Evolutionary conservation across 2,329 filamentous ascomycete species (phyloP).

Genomic region (Aspergillus pseudotamarii): DNA sequence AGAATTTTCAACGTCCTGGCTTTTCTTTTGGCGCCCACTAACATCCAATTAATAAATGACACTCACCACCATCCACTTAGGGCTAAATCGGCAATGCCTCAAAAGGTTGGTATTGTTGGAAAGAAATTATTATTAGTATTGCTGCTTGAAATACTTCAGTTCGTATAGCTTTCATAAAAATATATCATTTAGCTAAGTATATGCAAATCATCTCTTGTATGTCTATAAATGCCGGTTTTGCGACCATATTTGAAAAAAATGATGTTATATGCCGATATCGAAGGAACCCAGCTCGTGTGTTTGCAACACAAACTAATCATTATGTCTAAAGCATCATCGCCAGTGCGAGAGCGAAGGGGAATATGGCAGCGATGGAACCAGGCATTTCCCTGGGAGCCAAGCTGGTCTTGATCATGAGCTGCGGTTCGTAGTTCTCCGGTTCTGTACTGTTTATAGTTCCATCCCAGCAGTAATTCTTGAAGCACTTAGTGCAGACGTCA

Average conservation of each 20-base stretch:
- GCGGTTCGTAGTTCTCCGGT: conserved; percentile 13
- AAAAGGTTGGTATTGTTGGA: too few species aligned
- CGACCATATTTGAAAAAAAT: not conserved
- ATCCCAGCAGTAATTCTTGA: conserved; percentile 87
- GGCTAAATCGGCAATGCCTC: not conserved
- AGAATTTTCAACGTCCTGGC: too few species aligned
- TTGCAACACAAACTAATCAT: not conserved
- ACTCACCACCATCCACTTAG: not conserved
- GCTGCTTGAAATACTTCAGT: not conserved
- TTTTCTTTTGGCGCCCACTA: too few species aligned
- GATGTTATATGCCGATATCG: not conserved
- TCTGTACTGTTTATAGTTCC: conserved; percentile 59
- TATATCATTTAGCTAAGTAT: not conserved
- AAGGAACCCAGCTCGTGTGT: not conserved
- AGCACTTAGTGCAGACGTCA: conserved; percentile 73
- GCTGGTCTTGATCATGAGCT: conserved; percentile 3
- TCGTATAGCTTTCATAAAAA: not conserved
- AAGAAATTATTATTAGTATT: too few species aligned
- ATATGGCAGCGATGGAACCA: not conserved
- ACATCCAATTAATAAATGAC: too few species aligned
- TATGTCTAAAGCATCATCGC: not conserved
- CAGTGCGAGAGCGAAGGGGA: not conserved
- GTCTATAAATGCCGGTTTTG: not conserved
- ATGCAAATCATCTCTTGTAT: not conserved
- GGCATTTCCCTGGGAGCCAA: not conserved